These are phyloP conservation scores for Cymodocea nodosa DNA, from an alignment of 116 monocot species.

Conservation along the genomic window DNA sequence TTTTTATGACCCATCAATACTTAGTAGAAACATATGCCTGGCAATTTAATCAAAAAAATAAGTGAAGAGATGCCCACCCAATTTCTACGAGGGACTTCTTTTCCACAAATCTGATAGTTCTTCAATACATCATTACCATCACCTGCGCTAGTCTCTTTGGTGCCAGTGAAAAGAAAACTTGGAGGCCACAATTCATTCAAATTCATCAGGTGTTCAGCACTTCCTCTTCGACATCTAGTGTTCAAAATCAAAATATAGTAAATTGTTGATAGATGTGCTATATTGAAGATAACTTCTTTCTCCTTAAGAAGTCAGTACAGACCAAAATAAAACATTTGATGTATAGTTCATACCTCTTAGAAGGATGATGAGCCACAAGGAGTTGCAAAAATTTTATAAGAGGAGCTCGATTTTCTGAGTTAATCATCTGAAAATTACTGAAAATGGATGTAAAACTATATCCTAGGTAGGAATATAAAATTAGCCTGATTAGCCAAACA, in stretches of 20 bases:
- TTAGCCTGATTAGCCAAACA: neutral
- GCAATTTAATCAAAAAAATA: neutral
- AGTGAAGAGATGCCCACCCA: conserved; percentile 40
- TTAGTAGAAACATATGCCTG: neutral
- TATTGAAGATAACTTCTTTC: neutral
- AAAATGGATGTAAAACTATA: no score
- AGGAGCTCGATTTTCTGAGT: conserved; percentile 41
- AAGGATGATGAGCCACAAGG: conserved; percentile 90
- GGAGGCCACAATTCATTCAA: conserved; percentile 74
- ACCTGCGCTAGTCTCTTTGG: conserved; percentile 10
- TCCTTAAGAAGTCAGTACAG: neutral
- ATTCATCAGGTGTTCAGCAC: conserved; percentile 67
- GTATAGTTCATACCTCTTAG: conserved; percentile 41
- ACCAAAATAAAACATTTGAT: neutral
- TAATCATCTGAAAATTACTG: conserved; percentile 53
- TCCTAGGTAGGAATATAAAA: neutral
- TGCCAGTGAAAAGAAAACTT: conserved; percentile 10
- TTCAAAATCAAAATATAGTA: neutral
- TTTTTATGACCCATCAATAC: neutral
- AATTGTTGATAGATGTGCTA: neutral
- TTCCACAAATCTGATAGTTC: conserved; percentile 63
- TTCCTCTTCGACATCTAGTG: conserved; percentile 77
- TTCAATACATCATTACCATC: conserved; percentile 19
- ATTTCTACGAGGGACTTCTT: conserved; percentile 82
- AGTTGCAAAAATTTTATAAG: conserved; percentile 92